Base-by-base conservation (phyloP, 2,329 filamentous ascomycete species). In the Trichoderma sp. region DNA sequence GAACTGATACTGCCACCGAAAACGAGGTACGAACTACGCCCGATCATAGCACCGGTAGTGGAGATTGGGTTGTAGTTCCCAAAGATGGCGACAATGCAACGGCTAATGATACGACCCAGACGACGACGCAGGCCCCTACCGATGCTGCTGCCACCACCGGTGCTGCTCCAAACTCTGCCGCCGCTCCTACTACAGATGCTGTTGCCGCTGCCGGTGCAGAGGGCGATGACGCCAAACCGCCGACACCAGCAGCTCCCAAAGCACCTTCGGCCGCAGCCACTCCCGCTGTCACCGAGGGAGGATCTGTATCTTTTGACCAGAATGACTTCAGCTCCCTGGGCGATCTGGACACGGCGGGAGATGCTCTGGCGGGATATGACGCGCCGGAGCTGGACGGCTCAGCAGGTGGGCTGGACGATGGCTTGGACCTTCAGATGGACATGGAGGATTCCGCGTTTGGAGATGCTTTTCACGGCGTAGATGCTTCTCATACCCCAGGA, bases 371-470 rank as follows among this genome's bases (percentile, higher is more conserved):
- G 2, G 87, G 87, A 49, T 93, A 91, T 75, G 88, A 87, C 53
- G 86, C 86, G 19, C 86, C 87, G 16, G 84, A 87, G 62, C 78
- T 84, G 35, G 83, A 84, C 52, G 78, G 76, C 4, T 77, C 75
- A 0, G 80, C 78, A 2, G 83, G 81, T 4, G 84, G 83, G 35
- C 78, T 87, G 5, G 86, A 83, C 27, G 86, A 88, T 53, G 87
- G 86, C 10, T 78, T 87, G n/a, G 85, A 87, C 76, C 78, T 90
- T 63, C 84, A 86, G 73, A 86, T 90, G 81, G 91, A 90, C 72
- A 86, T 93, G 83, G 91, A 93, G 58, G 91, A 94, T 75, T 93
- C 90, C 43, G 92, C 92, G 1, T 96, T 96, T 81, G 92, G 92
- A 3, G 92, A 96, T 74, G 92, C 92, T 0, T 93, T 95, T 79